phyloP scores from a whole-genome alignment of 1,284 basidiomycete species.

The Cryptococcus jaspeensis region DNA sequence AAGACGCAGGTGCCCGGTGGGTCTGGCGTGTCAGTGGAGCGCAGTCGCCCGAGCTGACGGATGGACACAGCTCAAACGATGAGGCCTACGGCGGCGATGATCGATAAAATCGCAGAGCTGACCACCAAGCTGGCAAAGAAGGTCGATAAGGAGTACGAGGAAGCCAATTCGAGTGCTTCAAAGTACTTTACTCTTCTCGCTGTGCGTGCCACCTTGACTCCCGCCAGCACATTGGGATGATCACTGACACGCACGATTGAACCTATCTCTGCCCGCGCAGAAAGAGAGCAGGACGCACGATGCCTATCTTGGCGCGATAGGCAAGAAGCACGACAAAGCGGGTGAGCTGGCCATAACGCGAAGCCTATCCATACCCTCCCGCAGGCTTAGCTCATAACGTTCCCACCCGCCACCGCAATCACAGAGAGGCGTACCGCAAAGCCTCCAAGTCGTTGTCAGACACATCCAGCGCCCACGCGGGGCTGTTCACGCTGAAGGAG shows the following conservation, averaged over 20 bases:
- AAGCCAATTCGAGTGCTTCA: constrained; percentile 25
- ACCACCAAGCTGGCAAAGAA: constrained; percentile 22
- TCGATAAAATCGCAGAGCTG: constrained; percentile 19
- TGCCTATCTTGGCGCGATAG: constrained; percentile 23
- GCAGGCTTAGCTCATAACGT: too few relatives aligned
- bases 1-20: constrained; percentile 24
- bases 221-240: too few relatives aligned
- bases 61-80: constrained; percentile 27
- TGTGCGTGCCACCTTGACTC: constrained; percentile 13
- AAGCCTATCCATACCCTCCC: too few relatives aligned
- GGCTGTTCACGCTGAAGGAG: constrained; percentile 22
- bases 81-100: constrained; percentile 19
- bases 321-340: constrained; percentile 30
- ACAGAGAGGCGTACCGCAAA: constrained; percentile 34
- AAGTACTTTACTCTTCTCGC: constrained; percentile 30
- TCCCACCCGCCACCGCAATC: too few relatives aligned
- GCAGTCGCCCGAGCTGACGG: too few relatives aligned
- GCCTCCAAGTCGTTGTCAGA: constrained; percentile 25
- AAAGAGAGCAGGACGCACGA: constrained; percentile 31
- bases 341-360: too few relatives aligned
- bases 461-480: constrained; percentile 23
- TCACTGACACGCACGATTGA: neutral
- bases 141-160: constrained; percentile 29
- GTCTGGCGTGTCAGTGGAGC: neutral
- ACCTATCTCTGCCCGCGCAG: constrained; percentile 10